These are phyloP conservation scores for Tilletiaria anomala DNA, from an alignment of 1,284 basidiomycete genomes.

Conservation along the genomic window DNA sequence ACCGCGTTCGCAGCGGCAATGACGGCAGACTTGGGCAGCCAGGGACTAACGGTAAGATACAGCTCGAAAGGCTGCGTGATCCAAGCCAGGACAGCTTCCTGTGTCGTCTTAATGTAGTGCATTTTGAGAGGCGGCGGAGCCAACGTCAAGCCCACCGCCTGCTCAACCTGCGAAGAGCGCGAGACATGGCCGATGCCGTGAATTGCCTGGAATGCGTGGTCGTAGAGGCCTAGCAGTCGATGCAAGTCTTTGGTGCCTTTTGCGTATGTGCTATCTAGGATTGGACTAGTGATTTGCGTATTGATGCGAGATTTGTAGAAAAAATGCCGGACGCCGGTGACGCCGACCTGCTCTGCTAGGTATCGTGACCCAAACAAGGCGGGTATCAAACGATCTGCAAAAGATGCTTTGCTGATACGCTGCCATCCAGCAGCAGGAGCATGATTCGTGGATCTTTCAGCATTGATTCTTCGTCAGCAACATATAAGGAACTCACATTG, in stretches of 20 bases:
- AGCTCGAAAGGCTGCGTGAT: slow-evolving; percentile 84
- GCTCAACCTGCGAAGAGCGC: neutral
- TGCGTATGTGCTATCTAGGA: too few species aligned
- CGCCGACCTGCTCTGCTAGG: slow-evolving; percentile 50
- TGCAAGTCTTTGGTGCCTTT: too few species aligned
- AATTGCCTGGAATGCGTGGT: neutral
- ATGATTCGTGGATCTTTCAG: neutral
- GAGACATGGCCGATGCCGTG: neutral
- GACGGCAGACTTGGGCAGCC: slow-evolving; percentile 67
- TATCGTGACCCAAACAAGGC: slow-evolving; percentile 4
- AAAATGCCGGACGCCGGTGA: slow-evolving; percentile 82
- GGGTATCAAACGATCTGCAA: neutral
- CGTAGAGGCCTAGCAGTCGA: slow-evolving; percentile 1
- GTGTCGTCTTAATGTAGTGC: slow-evolving; percentile 52
- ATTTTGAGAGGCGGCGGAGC: slow-evolving; percentile 3
- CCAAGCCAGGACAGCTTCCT: slow-evolving; percentile 61
- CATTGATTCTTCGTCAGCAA: too few species aligned
- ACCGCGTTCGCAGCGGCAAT: slow-evolving; percentile 76
- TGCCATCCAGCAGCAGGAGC: neutral
- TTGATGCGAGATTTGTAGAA: slow-evolving; percentile 69
- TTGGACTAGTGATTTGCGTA: slow-evolving; percentile 62
- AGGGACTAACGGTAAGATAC: slow-evolving; percentile 67
- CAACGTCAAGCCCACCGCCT: neutral
- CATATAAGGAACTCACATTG: neutral
- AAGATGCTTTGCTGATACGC: neutral